Base-by-base conservation (phyloP, 2,329 filamentous ascomycete genomes). In the Arthrobotrys entomopaga region DNA sequence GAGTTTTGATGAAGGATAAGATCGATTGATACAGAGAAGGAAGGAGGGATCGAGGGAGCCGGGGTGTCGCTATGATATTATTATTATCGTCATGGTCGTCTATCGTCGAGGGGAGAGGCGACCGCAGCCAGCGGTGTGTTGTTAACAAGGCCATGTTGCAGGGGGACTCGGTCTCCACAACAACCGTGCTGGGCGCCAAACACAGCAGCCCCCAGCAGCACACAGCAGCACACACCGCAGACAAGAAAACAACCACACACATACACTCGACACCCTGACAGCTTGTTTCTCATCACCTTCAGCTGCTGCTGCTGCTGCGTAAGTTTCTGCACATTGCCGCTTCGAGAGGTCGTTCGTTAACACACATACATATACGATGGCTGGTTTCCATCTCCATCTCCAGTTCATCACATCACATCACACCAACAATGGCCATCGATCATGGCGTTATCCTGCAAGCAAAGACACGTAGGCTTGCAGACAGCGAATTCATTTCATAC, bases 131-230 rank as follows among this genome's bases (percentile, higher is more conserved):
- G 60, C 52, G 16, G 69, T 54, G 57, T 74, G 70, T 74, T 74
- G 70, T 74, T 42, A 61, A 73, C 66, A 61, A 73, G 66, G 60
- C 53, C 64, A 60, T 54, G 56, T 42, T 19, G 24, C 29, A n/a
- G 13, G 22, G 42, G 34, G 42, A 29, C 58, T 57, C 10, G 29
- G 70, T 74, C 70, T 67, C 70, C 70, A 74, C 70, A 74, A 74
- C 70, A 74, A 74, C 70, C 70, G 48, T 53, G 46, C 16, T 19
- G 26, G 43, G 54, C 64, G 60, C 56, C 56, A 52, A 26, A 52
- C 8, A 54, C 52, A 26, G 42, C 13, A n/a, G 15, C 7, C 38
- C 6, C 38, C 16, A 15, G 2, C 26, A 40, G 26, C 26, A 40
- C 29, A n/a, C 16, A 15, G 2, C 26, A 40, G 26, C 26, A 40